Base-by-base conservation (phyloP, 257 asterid genomes). In the Catharanthus roseus region DNA sequence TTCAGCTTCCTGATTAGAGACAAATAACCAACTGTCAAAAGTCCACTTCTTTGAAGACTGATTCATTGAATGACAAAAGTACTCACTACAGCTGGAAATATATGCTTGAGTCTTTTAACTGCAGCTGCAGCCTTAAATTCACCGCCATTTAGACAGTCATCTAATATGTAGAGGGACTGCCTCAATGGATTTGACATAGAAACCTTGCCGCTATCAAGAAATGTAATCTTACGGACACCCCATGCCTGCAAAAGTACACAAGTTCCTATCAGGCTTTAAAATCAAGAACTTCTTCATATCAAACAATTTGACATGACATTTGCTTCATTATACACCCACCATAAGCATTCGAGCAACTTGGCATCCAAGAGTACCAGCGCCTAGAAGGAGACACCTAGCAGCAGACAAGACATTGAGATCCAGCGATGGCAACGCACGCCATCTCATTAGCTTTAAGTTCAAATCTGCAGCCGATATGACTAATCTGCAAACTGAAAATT, bases 281-380 rank as follows among this genome's bases (percentile, higher is more conserved):
- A 33, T 39, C 60, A 62, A 13, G 23, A 66, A 31, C 15, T 39
- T 38, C 56, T 58, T 34, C 47, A 28, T 41, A 44, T 31, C 24
- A 67, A 18, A 12, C 23, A 41, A 11, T 34, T 67, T 42, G 53
- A 68, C 21, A 16, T 24, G 64, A 66, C 28, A 65, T 68, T 34
- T 51, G 44, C 19, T 34, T 3, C 28, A 63, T 5, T 3, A 44
- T 23, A 55, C n/a, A 68, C 89, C 45, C 79, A 93, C 98, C 99
- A 91, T 89, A 77, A 93, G 97, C 95, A 89, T 89, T 62, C 97
- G 90, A 80, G 97, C 96, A 69, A 91, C 96, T 80, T 93, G 96
- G 84, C 96, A 93, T 81, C 99, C 99, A 69, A 93, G 97, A 66
- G 99, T 91, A 63, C 99, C 99, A 61, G 96, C 97, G 75, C 99